These are phyloP conservation scores for Casuarina cunninghamiana DNA, from an alignment of 306 rosid species.

Conservation along the genomic window DNA sequence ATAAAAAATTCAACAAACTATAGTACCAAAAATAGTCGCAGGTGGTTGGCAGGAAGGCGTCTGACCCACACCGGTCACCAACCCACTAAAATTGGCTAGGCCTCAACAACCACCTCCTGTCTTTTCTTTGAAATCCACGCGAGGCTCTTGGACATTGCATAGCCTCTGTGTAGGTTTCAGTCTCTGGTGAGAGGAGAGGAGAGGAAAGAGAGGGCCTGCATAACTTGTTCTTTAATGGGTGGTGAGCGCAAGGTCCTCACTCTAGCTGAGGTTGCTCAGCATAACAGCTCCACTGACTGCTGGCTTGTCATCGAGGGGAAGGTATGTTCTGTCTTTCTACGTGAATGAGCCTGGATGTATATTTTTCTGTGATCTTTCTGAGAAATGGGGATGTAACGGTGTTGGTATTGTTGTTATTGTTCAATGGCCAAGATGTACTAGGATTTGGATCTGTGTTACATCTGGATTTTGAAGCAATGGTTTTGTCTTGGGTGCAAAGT, in stretches of 20 bases:
- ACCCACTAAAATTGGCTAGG: background rate
- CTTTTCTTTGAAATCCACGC: constrained; percentile 32
- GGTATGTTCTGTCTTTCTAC: constrained; percentile 38
- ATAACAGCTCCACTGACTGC: constrained; percentile 62
- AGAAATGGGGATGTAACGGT: background rate
- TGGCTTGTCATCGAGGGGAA: constrained; percentile 81
- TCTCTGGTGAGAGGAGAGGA: background rate
- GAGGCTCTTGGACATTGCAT: background rate
- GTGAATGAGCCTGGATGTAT: background rate
- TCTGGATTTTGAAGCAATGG: constrained; percentile 2
- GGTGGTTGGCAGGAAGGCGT: constrained; percentile 10
- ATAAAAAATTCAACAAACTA: no score
- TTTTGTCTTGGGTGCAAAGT: background rate
- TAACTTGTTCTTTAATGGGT: constrained; percentile 43
- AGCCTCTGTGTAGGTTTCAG: background rate
- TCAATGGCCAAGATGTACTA: background rate
- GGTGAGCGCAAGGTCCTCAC: constrained; percentile 51
- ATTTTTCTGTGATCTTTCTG: background rate
- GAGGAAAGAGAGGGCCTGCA: background rate
- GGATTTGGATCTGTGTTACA: constrained; percentile 1
- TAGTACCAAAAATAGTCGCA: no score
- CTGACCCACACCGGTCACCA: background rate
- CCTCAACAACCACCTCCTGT: constrained; percentile 32
- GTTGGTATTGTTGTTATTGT: background rate
- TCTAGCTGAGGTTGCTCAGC: constrained; percentile 64